Percentiles rank a stretch among this genome's conserved stretches.
Conservation (phyloP, 495 filamentous ascomycete species). For the Penicillium daleae region DNA sequence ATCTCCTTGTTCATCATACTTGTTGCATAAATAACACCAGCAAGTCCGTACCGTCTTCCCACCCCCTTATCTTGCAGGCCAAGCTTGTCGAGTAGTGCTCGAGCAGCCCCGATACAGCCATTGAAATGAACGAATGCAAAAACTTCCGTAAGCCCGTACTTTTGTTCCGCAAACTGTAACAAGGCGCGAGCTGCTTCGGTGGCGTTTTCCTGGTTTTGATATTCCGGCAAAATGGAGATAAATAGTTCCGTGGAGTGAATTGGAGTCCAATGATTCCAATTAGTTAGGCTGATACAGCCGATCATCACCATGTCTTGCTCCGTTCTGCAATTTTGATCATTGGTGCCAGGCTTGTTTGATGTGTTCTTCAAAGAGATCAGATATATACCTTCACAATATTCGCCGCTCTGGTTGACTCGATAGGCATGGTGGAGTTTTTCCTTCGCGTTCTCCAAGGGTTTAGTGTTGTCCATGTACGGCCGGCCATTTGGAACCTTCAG, state of each 20-base stretch:
- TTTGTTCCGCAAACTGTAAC: neutral
- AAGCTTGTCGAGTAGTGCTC: neutral
- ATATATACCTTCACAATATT: neutral
- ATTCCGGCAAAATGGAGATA: neutral
- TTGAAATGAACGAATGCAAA: neutral
- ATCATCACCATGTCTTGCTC: neutral
- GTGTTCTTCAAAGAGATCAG: neutral
- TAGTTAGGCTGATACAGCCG: constrained; percentile 1
- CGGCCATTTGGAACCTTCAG: constrained; percentile 1
- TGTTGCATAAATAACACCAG: neutral
- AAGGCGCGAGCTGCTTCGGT: neutral
- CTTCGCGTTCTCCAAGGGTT: neutral
- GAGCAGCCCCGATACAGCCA: neutral
- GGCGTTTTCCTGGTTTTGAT: neutral
- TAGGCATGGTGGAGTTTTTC: neutral
- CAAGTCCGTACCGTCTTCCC: neutral
- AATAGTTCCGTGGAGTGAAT: neutral
- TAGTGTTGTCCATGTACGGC: neutral
- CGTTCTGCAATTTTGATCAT: neutral
- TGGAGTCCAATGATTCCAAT: neutral
- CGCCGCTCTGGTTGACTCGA: neutral
- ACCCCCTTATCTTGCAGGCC: neutral
- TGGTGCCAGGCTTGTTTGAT: neutral
- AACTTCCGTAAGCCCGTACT: neutral
- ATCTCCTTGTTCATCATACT: neutral